Evolutionary conservation across 2,329 filamentous ascomycete species (phyloP).

Genomic region (Trichothecium sympodiale): DNA sequence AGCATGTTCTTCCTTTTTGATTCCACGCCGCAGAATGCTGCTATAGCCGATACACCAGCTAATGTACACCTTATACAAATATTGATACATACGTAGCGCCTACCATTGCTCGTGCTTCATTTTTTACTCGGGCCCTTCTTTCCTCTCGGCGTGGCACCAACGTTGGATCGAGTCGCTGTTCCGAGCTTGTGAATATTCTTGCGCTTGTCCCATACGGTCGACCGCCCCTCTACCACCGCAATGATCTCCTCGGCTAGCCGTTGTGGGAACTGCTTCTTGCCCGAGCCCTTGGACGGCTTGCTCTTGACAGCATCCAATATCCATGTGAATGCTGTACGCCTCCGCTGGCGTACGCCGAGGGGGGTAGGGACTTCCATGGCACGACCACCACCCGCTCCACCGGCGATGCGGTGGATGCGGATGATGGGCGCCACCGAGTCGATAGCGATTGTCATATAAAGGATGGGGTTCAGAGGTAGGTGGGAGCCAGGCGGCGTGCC

Average conservation of each 20-base stretch:
- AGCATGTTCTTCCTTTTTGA: too few species aligned
- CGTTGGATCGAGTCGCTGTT: constrained; percentile 67
- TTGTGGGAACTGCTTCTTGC: constrained; percentile 61
- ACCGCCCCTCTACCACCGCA: constrained; percentile 76
- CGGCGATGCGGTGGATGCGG: constrained; percentile 63
- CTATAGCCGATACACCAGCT: too few species aligned
- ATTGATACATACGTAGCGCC: background rate
- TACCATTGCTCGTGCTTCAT: constrained; percentile 14
- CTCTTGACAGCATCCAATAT: constrained; percentile 77
- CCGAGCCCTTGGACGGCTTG: constrained; percentile 61
- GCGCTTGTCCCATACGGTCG: constrained; percentile 74
- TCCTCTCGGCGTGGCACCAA: constrained; percentile 22
- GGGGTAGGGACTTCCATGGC: constrained; percentile 76
- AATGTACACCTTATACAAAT: too few species aligned
- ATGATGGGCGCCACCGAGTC: constrained; percentile 88
- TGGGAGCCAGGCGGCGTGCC: constrained; percentile 66
- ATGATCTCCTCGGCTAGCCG: constrained; percentile 80
- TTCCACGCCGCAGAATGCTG: too few species aligned
- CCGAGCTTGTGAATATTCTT: constrained; percentile 68
- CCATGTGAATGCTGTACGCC: constrained; percentile 75
- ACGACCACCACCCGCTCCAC: constrained; percentile 75
- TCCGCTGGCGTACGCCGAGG: constrained; percentile 60
- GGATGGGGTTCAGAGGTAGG: constrained; percentile 78
- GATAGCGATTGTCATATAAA: constrained; percentile 81
- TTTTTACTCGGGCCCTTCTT: constrained; percentile 23